Evolutionary conservation across 1,284 basidiomycete species (phyloP), one percentile per base, ranked within the genome.

Genomic region (Clitocybe nebularis): DNA sequence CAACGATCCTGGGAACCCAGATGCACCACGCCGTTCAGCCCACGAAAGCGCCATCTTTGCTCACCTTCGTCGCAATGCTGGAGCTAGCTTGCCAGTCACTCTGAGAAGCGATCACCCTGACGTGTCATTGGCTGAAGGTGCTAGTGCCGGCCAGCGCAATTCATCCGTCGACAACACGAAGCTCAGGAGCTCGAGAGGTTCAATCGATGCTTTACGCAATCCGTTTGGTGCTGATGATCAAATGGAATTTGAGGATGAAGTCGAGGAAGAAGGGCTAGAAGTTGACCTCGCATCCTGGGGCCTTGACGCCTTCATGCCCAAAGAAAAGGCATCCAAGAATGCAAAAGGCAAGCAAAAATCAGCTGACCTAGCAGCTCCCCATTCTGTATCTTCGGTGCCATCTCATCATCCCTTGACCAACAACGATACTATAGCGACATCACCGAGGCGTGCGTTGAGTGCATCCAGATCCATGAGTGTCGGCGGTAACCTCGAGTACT

Each of bases 231-330:
- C 68, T 23, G 81, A 79, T 45, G 79, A 79, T 26, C 69, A 71
- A 2, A 66, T 69, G 8, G 79, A 79, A 24, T 75, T 76, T 11
- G 80, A 80, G 24, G 76, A 72, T 5, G 66, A 64, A 3, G 65
- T 68, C 6, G 68, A 71, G 32, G 72, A 70, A 21, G 70, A 72
- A 32, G 77, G 72, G 11, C 49, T 84, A 36, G 86, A 89, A 56
- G 83, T 91, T 14, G 87, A 90, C 62, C 68, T 90, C 39, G 72
- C 84, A 2, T 89, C 87, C 14, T 90, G 89, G 87, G 87, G 87
- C 2, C 68, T 90, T 16, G 84, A 89, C 45, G 75, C 79, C 11
- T 79, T 88, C 59, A 77, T 88, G 44, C 72, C 81, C 0, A 83
- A 84, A 56, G 76, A 80, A 47, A 81, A 79, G 60, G 63, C 66